These are phyloP conservation scores for Backusella macrospora DNA, from an alignment of 192 early-diverging fungal genomes.

Conservation along the genomic window DNA sequence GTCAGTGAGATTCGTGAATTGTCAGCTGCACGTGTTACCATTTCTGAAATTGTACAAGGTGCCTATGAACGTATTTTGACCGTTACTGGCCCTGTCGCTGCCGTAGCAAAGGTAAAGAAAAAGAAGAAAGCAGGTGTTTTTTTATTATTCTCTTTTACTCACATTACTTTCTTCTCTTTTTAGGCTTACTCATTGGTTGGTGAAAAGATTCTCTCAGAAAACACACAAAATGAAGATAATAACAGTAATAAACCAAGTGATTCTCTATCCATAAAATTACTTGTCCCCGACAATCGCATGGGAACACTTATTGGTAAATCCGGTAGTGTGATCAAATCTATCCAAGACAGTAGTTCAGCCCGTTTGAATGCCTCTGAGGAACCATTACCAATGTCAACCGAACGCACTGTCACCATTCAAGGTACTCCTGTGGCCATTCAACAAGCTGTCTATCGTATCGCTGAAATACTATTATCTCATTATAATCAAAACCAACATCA, in stretches of 20 bases:
- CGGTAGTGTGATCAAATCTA: slow-evolving; percentile 89
- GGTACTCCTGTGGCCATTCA: slow-evolving; percentile 85
- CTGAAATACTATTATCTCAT: slow-evolving; percentile 76
- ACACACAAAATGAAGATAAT: slow-evolving; percentile 47
- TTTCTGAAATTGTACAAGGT: slow-evolving; percentile 84
- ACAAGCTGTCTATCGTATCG: slow-evolving; percentile 82
- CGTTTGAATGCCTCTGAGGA: slow-evolving; percentile 84
- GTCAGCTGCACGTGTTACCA: slow-evolving; percentile 85
- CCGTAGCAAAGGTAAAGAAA: slow-evolving; percentile 66
- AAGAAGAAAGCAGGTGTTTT: too few species aligned
- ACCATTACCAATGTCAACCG: slow-evolving; percentile 87
- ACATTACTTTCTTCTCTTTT: background rate
- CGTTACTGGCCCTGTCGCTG: slow-evolving; percentile 68
- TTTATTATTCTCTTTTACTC: background rate
- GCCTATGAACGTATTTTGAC: slow-evolving; percentile 76
- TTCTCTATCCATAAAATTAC: slow-evolving; percentile 72
- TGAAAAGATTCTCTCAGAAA: slow-evolving; percentile 71
- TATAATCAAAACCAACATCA: slow-evolving; percentile 60
- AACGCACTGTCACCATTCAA: slow-evolving; percentile 83
- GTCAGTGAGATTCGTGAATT: slow-evolving; percentile 88
- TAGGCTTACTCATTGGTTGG: slow-evolving; percentile 72
- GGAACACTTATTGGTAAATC: slow-evolving; percentile 89
- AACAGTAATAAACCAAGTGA: slow-evolving; percentile 6
- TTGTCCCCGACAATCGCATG: slow-evolving; percentile 88
- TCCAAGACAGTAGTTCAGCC: slow-evolving; percentile 88